These are phyloP conservation scores for Fusarium poae DNA, from an alignment of 2,329 filamentous ascomycete species.

Conservation along the genomic window DNA sequence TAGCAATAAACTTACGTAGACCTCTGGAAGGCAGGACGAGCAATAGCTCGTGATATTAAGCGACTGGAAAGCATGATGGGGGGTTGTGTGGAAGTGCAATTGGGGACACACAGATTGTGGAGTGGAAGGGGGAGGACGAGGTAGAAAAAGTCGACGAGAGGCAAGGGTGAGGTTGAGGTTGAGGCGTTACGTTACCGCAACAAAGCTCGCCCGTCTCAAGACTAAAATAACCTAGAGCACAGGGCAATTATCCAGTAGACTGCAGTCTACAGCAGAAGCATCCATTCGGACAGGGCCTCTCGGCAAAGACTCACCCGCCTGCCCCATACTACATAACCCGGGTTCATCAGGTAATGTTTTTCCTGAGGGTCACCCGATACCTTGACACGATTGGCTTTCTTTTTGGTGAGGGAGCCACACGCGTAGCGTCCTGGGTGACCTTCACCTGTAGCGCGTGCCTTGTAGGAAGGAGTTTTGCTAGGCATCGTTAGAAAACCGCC, in stretches of 20 bases:
- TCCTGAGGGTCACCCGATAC: slow-evolving; percentile 21
- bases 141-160: slow-evolving; percentile 43
- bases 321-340: not conserved
- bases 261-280: slow-evolving; percentile 19
- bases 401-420: slow-evolving; percentile 11
- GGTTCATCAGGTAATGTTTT: slow-evolving; percentile 46
- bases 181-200: slow-evolving; percentile 44
- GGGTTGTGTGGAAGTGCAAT: slow-evolving; percentile 49
- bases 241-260: slow-evolving; percentile 23
- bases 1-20: slow-evolving; percentile 61
- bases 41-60: slow-evolving; percentile 70
- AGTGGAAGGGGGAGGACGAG: slow-evolving; percentile 36
- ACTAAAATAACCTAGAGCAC: slow-evolving; percentile 35
- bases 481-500: slow-evolving; percentile 2
- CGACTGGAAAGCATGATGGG: slow-evolving; percentile 70
- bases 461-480: slow-evolving; percentile 11
- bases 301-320: slow-evolving; percentile 44
- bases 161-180: slow-evolving; percentile 37
- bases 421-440: not conserved
- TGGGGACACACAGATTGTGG: slow-evolving; percentile 38
- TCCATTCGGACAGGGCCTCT: slow-evolving; percentile 45
- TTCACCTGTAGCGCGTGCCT: slow-evolving; percentile 22
- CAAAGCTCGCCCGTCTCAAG: slow-evolving; percentile 42
- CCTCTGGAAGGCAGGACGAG: slow-evolving; percentile 68
- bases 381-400: slow-evolving; percentile 28